Evolutionary conservation across 176 grass and related monocot species (phyloP), one percentile per base, ranked within the genome.

Genomic region (Ensete ventricosum): DNA sequence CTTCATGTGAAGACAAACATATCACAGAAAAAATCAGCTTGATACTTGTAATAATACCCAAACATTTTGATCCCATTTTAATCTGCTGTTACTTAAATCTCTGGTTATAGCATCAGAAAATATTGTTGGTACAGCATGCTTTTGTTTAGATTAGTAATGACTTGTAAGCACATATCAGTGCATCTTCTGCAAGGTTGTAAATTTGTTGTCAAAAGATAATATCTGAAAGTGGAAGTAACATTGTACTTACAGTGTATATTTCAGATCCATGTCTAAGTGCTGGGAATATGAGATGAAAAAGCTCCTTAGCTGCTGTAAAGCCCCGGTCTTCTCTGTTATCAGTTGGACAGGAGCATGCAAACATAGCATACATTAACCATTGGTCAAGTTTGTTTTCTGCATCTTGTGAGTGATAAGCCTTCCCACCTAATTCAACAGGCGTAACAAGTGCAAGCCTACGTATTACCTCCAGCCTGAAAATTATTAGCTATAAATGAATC

Each of bases 351-450:
- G 94, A 93, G 70, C 94, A 98, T 78, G 84, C 84, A 91, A 98
- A 93, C 80, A 93, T 98, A 7, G 90, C 90, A 83, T 98, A 98
- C 84, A 98, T 89, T 69, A 98, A 79, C 94, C 94, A 98, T 57
- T 98, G 94, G 22, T 98, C 94, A 22, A 93, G 84, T 74, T 98
- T 98, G 66, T 84, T 83, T 62, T 98, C 94, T 43, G 88, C 50
- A 86, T 98, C 94, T 71, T 90, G 89, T 53, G 81, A 85, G 50
- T 92, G 89, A 70, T 97, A 82, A 67, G 88, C 86, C 82, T 93
- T 98, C 78, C 94, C 94, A 74, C 94, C 94, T 24, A 98, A 83
- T 57, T 98, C 94, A 1, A 86, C 73, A 71, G 90, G 94, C 43
- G 94, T 98, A 75, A 98, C 88, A 72, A 91, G 90, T 69, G 87